phyloP scores from a whole-genome alignment of 2,329 filamentous ascomycete species.

The Ophiostoma perfectum region DNA sequence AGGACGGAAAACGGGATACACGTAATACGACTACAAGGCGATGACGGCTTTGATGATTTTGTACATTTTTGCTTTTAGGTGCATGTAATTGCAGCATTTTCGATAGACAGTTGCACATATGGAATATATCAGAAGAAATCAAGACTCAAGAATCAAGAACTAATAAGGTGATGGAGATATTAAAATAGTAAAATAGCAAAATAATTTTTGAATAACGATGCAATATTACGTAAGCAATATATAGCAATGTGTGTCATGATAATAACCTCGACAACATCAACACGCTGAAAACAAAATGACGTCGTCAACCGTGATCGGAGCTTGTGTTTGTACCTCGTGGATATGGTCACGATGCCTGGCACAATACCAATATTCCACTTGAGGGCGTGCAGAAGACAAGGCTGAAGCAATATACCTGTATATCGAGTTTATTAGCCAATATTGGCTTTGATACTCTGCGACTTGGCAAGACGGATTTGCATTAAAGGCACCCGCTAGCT shows the following conservation, averaged over 20 bases:
- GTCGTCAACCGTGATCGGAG: not conserved
- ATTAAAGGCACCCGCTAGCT: not conserved
- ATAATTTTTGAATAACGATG: not conserved
- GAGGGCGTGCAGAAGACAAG: not conserved
- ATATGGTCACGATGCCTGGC: not conserved
- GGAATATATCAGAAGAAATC: too few species aligned
- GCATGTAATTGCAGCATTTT: too few species aligned
- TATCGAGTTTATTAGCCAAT: not conserved
- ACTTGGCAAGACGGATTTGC: not conserved
- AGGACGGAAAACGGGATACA: not conserved
- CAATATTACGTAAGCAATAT: not conserved
- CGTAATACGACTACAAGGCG: too few species aligned
- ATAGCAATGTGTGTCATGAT: not conserved
- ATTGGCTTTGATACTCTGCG: not conserved
- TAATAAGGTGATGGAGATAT: not conserved
- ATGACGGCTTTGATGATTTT: too few species aligned
- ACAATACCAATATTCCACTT: not conserved
- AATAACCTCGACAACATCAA: not conserved
- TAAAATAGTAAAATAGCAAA: not conserved
- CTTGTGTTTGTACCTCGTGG: not conserved
- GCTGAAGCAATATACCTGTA: not conserved
- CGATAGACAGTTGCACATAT: too few species aligned
- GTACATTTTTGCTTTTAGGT: too few species aligned
- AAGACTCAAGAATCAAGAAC: not conserved
- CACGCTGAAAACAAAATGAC: not conserved